A percentile compares a stretch with the other conserved stretches of the same genome.
Evolutionary conservation across 2,329 filamentous ascomycete species (phyloP).

Genomic region (Rutstroemia sp.): DNA sequence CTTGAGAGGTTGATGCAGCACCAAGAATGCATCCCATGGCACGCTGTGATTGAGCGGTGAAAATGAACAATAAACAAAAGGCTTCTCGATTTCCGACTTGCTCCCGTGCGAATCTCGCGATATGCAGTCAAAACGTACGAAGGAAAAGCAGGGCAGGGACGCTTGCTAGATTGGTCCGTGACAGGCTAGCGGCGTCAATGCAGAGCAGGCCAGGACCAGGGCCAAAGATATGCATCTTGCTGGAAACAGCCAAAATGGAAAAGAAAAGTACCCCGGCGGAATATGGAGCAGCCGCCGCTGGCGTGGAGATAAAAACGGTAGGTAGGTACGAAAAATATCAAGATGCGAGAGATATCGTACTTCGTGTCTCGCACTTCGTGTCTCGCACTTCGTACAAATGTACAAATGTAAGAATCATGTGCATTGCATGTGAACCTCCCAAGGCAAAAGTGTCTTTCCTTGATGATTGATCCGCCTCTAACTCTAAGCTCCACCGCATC

Average conservation of each 20-base stretch:
- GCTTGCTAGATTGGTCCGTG: slow-evolving; percentile 3
- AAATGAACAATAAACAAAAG: background rate
- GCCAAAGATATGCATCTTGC: background rate
- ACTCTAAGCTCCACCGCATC: background rate
- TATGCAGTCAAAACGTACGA: slow-evolving; percentile 2
- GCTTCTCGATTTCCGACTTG: background rate
- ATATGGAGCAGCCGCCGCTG: background rate
- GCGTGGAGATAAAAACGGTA: background rate
- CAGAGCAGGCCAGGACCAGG: background rate
- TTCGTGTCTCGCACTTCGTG: too few relatives aligned
- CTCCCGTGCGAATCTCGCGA: slow-evolving; percentile 5
- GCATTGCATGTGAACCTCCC: too few relatives aligned
- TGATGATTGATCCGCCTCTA: background rate
- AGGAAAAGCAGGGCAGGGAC: background rate
- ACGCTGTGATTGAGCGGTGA: slow-evolving; percentile 4
- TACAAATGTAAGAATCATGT: too few relatives aligned
- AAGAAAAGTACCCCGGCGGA: background rate
- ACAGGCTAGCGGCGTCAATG: slow-evolving; percentile 4
- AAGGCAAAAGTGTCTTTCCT: too few relatives aligned
- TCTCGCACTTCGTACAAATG: too few relatives aligned
- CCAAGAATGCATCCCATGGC: background rate
- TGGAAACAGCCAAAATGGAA: background rate
- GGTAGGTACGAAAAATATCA: background rate
- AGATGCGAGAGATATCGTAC: background rate
- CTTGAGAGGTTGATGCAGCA: background rate